Evolutionary conservation across 2,329 filamentous ascomycete species (phyloP).

Genomic region (Onygenales sp.): DNA sequence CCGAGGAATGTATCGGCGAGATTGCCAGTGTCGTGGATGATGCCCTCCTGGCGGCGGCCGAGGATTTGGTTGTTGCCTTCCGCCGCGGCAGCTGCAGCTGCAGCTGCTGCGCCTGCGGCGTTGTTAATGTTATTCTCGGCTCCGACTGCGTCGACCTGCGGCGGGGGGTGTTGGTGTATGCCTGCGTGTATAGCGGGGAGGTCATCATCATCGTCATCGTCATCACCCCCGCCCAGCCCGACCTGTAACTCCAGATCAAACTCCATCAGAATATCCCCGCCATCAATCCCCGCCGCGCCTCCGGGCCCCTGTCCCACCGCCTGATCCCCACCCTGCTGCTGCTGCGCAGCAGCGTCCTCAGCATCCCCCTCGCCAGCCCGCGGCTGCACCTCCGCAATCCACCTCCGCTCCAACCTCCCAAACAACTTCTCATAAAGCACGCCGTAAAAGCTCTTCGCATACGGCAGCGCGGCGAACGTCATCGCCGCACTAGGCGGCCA

Average conservation of each 20-base stretch:
- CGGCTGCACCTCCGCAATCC: slow-evolving; percentile 55
- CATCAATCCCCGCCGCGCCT: slow-evolving; percentile 23
- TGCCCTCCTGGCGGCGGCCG: slow-evolving; percentile 35
- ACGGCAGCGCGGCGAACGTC: slow-evolving; percentile 57
- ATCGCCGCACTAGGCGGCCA: slow-evolving; percentile 60
- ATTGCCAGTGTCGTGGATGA: slow-evolving; percentile 44
- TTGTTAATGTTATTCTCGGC: slow-evolving; percentile 2
- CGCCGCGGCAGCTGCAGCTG: background rate
- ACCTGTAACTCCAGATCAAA: slow-evolving; percentile 43
- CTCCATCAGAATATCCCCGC: slow-evolving; percentile 38
- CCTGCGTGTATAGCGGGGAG: slow-evolving; percentile 4
- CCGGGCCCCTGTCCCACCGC: slow-evolving; percentile 21
- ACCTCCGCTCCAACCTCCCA: slow-evolving; percentile 47
- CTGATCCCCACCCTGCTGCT: slow-evolving; percentile 24
- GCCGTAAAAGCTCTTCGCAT: slow-evolving; percentile 55
- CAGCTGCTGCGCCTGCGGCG: background rate
- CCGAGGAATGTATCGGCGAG: slow-evolving; percentile 54
- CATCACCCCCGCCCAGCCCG: slow-evolving; percentile 37
- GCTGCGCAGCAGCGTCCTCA: background rate
- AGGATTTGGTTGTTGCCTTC: slow-evolving; percentile 17
- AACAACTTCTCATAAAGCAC: slow-evolving; percentile 52
- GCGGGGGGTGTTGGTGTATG: slow-evolving; percentile 19
- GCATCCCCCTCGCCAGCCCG: slow-evolving; percentile 33
- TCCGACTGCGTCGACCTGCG: slow-evolving; percentile 7
- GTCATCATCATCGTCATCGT: slow-evolving; percentile 27